These are phyloP conservation scores for Inonotus obliquus DNA, from an alignment of 1,284 basidiomycete species.

Conservation along the genomic window DNA sequence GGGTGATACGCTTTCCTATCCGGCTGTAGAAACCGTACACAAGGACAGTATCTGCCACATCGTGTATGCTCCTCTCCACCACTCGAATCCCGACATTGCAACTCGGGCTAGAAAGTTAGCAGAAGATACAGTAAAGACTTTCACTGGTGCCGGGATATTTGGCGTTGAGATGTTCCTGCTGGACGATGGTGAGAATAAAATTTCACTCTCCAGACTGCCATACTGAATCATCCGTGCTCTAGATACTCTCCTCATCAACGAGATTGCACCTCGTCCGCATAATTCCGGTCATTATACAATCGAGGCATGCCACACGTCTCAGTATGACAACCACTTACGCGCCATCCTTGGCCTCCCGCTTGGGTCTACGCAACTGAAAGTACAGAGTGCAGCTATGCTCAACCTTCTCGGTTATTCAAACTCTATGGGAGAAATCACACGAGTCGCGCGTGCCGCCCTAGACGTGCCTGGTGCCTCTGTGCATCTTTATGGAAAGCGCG, in stretches of 20 bases:
- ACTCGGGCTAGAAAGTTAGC: slow-evolving; percentile 70
- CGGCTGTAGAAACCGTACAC: slow-evolving; percentile 94
- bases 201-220: neutral
- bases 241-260: slow-evolving; percentile 87
- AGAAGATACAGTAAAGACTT: slow-evolving; percentile 75
- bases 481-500: slow-evolving; percentile 93
- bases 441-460: slow-evolving; percentile 53
- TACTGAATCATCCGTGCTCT: neutral
- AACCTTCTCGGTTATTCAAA: slow-evolving; percentile 85
- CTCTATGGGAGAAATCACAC: slow-evolving; percentile 56
- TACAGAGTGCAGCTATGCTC: slow-evolving; percentile 88
- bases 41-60: slow-evolving; percentile 93
- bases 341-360: slow-evolving; percentile 92
- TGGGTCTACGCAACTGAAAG: slow-evolving; percentile 85
- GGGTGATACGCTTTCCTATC: slow-evolving; percentile 83
- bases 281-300: slow-evolving; percentile 99
- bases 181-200: slow-evolving; percentile 62
- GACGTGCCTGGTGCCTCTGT: slow-evolving; percentile 73
- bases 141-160: slow-evolving; percentile 92
- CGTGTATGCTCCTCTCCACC: slow-evolving; percentile 82
- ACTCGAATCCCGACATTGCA: slow-evolving; percentile 52
- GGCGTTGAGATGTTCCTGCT: slow-evolving; percentile 98
- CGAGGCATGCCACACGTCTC: slow-evolving; percentile 93
- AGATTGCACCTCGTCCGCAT: slow-evolving; percentile 98
- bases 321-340: slow-evolving; percentile 97